Evolutionary conservation across 2,329 filamentous ascomycete species (phyloP), one percentile per base, ranked within the genome.

Genomic region (Xylaria sp.): DNA sequence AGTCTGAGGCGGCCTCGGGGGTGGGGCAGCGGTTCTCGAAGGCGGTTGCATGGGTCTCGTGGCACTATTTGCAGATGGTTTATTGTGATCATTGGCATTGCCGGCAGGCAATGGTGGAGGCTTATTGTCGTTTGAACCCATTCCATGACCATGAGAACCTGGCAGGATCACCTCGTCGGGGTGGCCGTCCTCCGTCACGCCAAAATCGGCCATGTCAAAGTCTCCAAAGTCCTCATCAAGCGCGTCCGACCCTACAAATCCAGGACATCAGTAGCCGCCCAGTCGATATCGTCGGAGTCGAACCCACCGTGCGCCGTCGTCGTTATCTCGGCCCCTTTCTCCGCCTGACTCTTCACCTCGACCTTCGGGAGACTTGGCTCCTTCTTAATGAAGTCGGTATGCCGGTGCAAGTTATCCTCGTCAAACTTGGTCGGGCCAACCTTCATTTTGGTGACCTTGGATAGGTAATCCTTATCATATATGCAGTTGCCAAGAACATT

Each of bases 401-500:
- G 92, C 38, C 93, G 84, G 72, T 97, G 88, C 37, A 97, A 78
- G 39, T 87, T 87, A n/a, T 83, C 81, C 57, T 89, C 85, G 62
- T 93, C 86, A 75, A 92, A 96, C 71, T 83, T 91, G 24, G 85
- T 82, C 4, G 91, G 89, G 52, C 83, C 80, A 16, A 87, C 84
- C 78, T 96, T 97, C 67, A 99, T 80, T 74, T 91, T 96, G 47
- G 87, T 89, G n/a, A 97, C 90, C 70, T 91, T 92, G 48, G 86
- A 82, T 52, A 99, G 78, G 69, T 96, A 99, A 57, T 93, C 87
- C 73, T 97, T 96, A 76, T 99, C 94, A 74, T 99, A 97, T 54
- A 99, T 87, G 77, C 94, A 99, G 70, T 97, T 99, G n/a, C 94
- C 94, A 50, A 99, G 79, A 16, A 97, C 89, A 66, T 97, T 97